These are phyloP conservation scores for Coemansia asiatica DNA, from an alignment of 192 early-diverging fungal species.

Conservation along the genomic window DNA sequence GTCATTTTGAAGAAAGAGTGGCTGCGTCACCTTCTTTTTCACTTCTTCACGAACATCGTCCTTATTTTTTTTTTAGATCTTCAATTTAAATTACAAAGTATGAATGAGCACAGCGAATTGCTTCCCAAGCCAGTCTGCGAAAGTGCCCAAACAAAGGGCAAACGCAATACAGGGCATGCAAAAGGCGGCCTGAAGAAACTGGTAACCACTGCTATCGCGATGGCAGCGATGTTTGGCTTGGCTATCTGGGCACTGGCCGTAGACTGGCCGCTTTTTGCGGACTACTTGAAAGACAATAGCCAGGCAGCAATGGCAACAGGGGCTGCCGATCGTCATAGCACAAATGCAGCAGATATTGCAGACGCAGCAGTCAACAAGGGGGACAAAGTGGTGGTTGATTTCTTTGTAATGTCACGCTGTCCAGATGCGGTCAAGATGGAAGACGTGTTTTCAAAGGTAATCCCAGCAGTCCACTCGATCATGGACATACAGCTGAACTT, in stretches of 20 bases:
- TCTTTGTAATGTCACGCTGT: constrained; percentile 76
- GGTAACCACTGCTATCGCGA: neutral
- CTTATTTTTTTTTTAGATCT: neutral
- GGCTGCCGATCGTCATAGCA: neutral
- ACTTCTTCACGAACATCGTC: neutral
- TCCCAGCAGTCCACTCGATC: constrained; percentile 50
- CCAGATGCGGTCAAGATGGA: constrained; percentile 65
- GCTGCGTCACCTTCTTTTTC: neutral
- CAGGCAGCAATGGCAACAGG: neutral
- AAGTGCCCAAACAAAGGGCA: neutral
- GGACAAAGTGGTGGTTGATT: constrained; percentile 57
- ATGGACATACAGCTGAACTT: constrained; percentile 53
- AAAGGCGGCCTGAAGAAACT: neutral
- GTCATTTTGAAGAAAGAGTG: neutral
- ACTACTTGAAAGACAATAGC: neutral
- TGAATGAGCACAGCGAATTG: constrained; percentile 2
- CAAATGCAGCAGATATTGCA: neutral
- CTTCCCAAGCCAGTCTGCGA: neutral
- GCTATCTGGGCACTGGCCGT: neutral
- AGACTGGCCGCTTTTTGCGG: neutral
- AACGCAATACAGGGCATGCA: neutral
- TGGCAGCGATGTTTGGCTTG: neutral
- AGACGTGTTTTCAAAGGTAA: constrained; percentile 27
- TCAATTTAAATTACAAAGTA: neutral
- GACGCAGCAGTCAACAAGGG: neutral